Evolutionary conservation across 1,284 basidiomycete species (phyloP).

Genomic region (Cutaneotrichosporon curvatum): DNA sequence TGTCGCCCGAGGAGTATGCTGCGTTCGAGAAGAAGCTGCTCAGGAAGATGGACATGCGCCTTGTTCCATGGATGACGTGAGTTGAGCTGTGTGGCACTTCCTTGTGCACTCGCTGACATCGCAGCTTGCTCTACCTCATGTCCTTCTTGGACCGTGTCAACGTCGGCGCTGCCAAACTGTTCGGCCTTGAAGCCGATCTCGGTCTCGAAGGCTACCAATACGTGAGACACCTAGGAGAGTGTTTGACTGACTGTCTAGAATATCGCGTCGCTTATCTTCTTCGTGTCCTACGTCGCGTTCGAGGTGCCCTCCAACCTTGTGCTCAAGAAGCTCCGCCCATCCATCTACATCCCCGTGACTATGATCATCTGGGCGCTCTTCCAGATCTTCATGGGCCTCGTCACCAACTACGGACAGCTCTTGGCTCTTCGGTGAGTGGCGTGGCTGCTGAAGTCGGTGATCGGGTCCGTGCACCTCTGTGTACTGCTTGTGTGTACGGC

Average conservation of each 20-base stretch:
- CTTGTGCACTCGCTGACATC: background rate
- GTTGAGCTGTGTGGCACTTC: constrained; percentile 13
- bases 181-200: constrained; percentile 42
- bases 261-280: constrained; percentile 40
- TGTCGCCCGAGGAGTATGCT: constrained; percentile 34
- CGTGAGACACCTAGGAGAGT: no score
- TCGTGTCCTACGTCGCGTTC: constrained; percentile 42
- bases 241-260: constrained; percentile 10
- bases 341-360: constrained; percentile 43
- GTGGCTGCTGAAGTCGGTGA: no score
- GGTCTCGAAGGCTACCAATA: constrained; percentile 43
- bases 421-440: constrained; percentile 37
- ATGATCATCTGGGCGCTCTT: constrained; percentile 40
- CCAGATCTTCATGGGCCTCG: constrained; percentile 47
- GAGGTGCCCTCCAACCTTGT: constrained; percentile 48
- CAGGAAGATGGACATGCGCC: constrained; percentile 40
- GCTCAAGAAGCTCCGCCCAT: constrained; percentile 45
- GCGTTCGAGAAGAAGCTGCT: constrained; percentile 37
- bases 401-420: constrained; percentile 43
- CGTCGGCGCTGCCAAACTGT: constrained; percentile 45
- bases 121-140: constrained; percentile 38
- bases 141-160: constrained; percentile 50
- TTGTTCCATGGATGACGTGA: constrained; percentile 47
- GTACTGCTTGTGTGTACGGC: no score
- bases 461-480: no score